Conservation (phyloP, 805 yeast genomes). For the Cyberlindnera japonica region DNA sequence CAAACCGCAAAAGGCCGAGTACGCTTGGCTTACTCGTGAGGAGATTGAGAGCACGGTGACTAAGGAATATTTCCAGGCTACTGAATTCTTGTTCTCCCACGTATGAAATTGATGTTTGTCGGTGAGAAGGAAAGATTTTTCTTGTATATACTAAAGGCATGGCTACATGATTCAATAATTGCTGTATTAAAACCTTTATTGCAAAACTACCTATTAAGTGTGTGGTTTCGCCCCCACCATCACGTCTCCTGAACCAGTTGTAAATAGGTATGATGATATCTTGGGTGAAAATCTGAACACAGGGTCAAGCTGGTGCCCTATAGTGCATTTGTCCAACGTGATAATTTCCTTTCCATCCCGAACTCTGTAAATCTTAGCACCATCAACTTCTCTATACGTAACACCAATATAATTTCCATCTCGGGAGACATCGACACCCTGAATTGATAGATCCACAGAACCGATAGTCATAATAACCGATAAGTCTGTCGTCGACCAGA, state of each 20-base stretch:
- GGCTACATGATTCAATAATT: background rate
- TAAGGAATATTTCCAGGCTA: constrained; percentile 50
- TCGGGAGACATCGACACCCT: constrained; percentile 36
- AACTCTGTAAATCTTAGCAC: constrained; percentile 38
- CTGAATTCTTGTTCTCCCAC: constrained; percentile 39
- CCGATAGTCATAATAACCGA: constrained; percentile 36
- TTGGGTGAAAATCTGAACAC: constrained; percentile 33
- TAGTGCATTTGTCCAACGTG: constrained; percentile 16
- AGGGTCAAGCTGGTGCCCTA: constrained; percentile 26
- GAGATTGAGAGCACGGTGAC: constrained; percentile 60
- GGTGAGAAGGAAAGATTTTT: background rate
- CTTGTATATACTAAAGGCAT: constrained; percentile 3
- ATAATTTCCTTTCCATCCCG: constrained; percentile 23
- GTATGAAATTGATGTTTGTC: constrained; percentile 13
- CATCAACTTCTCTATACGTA: constrained; percentile 40
- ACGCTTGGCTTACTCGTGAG: constrained; percentile 80
- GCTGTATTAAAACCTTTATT: background rate
- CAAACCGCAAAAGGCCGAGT: constrained; percentile 43
- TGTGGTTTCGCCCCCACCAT: background rate
- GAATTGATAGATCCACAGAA: constrained; percentile 41
- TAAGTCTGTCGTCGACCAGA: constrained; percentile 45
- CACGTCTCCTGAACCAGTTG: constrained; percentile 6
- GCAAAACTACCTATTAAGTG: too few relatives aligned
- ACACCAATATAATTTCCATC: constrained; percentile 47
- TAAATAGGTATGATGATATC: constrained; percentile 26